Evolutionary conservation across 1,139 yeast genomes (phyloP), one percentile per base, ranked within the genome.

Genomic region (Zygotorulaspora mrakii): DNA sequence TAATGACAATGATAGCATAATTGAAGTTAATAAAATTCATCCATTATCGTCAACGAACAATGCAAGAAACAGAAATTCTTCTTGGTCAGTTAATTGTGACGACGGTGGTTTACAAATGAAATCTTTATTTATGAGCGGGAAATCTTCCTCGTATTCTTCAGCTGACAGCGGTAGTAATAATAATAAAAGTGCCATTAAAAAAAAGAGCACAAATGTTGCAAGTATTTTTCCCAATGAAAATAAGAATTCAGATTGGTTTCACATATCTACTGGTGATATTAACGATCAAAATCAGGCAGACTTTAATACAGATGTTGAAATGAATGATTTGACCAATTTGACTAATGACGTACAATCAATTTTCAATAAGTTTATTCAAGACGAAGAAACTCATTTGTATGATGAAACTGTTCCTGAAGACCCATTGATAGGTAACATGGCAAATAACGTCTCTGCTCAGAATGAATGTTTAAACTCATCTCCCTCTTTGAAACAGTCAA

Each of bases 31-130:
- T n/a, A n/a, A n/a, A n/a, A n/a, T n/a, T n/a, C n/a, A n/a, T n/a
- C n/a, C n/a, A n/a, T n/a, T n/a, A n/a, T n/a, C n/a, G n/a, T n/a
- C n/a, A n/a, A n/a, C n/a, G n/a, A n/a, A n/a, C n/a, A n/a, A n/a
- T n/a, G n/a, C n/a, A n/a, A n/a, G n/a, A n/a, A n/a, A n/a, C n/a
- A 32, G 39, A 33, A 40, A 36, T 23, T 40, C 41, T n/a, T 39
- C 42, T 5, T 43, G 47, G 47, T 33, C 44, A n/a, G 33, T 40
- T 4, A 37, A 43, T 13, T 36, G 38, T 18, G 36, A 24, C 12
- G 42, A 35, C 10, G 47, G 47, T 12, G 42, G 35, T 5, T 31
- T 43, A 25, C 41, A 37, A 14, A 36, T 43, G 13, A 43, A 37
- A 23, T 43, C 47, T 3, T 27, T 43, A 16, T 43, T 43, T 29